Percentiles rank a stretch among this genome's conserved stretches.
Conservation (phyloP, 768 basidiomycete genomes). For the Rhodotorula toruloides region DNA sequence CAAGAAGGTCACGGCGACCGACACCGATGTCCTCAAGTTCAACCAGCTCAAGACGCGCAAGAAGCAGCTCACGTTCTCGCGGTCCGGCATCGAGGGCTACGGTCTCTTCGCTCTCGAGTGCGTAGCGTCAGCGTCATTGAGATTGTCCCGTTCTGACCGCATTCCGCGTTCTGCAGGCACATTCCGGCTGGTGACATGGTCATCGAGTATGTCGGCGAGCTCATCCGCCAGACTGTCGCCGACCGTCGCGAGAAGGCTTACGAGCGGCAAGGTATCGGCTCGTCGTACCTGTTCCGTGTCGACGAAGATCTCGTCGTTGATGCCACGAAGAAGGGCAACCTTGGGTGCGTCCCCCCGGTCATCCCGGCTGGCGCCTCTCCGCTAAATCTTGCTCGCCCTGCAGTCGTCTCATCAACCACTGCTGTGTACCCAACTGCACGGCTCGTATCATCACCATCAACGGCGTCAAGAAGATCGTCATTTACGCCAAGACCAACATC, state of each 20-base stretch:
- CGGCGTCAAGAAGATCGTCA: constrained; percentile 69
- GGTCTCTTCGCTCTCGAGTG: constrained; percentile 93
- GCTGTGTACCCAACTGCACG: constrained; percentile 73
- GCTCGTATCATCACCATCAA: constrained; percentile 55
- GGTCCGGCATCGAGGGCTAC: constrained; percentile 94
- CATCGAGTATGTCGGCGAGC: constrained; percentile 98
- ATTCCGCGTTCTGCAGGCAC: constrained; percentile 6
- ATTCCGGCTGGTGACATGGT: constrained; percentile 96
- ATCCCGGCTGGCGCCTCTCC: constrained; percentile 2
- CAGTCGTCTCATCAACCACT: constrained; percentile 96
- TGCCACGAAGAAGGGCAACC: constrained; percentile 97
- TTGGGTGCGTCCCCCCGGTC: constrained; percentile 64
- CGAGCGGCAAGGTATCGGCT: constrained; percentile 93
- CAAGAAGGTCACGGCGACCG: constrained; percentile 61
- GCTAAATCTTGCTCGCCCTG: constrained; percentile 9
- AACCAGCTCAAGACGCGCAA: constrained; percentile 96
- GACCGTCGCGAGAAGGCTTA: constrained; percentile 96
- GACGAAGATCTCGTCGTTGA: constrained; percentile 98
- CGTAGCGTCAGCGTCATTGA: not conserved
- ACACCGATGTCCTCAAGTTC: constrained; percentile 73
- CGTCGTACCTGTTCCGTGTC: constrained; percentile 94
- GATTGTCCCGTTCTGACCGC: not conserved
- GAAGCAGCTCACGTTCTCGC: constrained; percentile 87
- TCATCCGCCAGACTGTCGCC: constrained; percentile 73
- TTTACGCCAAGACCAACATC: constrained; percentile 94